These are phyloP conservation scores for Sedum album DNA, from an alignment of 164 flowering plant species.

Conservation along the genomic window DNA sequence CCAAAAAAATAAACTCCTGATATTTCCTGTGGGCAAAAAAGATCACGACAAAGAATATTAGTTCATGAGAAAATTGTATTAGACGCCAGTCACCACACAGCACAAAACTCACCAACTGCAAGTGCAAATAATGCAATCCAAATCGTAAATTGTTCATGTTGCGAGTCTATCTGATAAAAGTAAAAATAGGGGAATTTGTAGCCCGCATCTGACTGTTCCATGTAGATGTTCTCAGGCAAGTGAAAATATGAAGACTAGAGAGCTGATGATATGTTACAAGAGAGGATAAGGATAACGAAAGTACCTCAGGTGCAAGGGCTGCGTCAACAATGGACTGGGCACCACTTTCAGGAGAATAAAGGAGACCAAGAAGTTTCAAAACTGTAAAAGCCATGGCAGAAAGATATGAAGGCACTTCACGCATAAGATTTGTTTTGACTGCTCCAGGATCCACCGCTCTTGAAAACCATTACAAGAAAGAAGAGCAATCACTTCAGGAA, in stretches of 20 bases:
- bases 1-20: constrained; percentile 84
- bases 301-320: constrained; percentile 77
- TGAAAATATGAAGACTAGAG: neutral
- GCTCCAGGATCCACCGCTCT: constrained; percentile 90
- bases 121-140: neutral
- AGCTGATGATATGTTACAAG: too few species aligned
- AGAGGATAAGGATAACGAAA: constrained; percentile 2
- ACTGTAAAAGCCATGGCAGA: constrained; percentile 34
- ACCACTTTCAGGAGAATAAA: constrained; percentile 61
- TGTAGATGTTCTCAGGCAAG: neutral
- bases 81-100: too few species aligned
- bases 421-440: constrained; percentile 75
- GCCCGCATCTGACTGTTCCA: neutral
- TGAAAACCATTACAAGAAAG: constrained; percentile 12
- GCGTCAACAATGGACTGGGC: constrained; percentile 67
- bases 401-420: constrained; percentile 58
- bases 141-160: too few species aligned
- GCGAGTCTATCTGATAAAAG: neutral
- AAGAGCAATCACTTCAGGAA: neutral
- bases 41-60: neutral
- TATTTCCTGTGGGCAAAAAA: constrained; percentile 37
- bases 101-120: too few species aligned
- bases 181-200: neutral
- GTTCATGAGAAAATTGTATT: neutral
- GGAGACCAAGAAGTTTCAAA: constrained; percentile 47